Evolutionary conservation across 305 asterid species (phyloP).

Genomic region (Fraxinus xanthoxyloides): DNA sequence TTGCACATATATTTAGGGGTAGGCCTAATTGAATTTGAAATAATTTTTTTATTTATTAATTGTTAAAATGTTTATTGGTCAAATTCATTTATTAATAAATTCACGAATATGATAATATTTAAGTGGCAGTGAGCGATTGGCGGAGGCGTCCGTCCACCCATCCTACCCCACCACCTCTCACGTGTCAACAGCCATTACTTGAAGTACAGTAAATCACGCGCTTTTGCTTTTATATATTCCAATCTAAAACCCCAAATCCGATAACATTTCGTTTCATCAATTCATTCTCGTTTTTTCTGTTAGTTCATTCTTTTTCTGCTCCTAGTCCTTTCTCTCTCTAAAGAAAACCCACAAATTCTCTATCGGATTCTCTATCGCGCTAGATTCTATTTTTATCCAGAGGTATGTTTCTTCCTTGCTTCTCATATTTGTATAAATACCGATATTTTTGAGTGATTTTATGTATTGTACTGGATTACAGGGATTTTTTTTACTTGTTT

Average conservation of each 20-base stretch:
- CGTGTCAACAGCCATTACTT: not conserved
- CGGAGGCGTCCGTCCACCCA: not conserved
- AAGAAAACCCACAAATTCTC: not conserved
- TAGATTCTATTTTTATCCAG: slow-evolving; percentile 6
- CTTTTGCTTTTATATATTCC: not conserved
- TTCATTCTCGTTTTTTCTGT: not conserved
- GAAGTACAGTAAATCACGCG: not conserved
- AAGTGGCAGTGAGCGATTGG: not conserved
- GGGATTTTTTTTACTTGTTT: not conserved
- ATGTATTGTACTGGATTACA: not conserved
- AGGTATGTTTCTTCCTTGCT: slow-evolving; percentile 12
- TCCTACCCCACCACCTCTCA: not conserved
- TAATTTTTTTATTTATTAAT: too few species aligned
- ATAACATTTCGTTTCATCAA: not conserved
- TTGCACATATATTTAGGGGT: not conserved
- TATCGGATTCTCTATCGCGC: not conserved
- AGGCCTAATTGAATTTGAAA: not conserved
- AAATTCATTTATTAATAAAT: not conserved
- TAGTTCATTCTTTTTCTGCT: not conserved
- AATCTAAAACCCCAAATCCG: not conserved
- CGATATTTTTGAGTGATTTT: not conserved
- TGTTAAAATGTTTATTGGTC: not conserved
- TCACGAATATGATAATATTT: not conserved
- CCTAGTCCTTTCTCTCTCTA: not conserved
- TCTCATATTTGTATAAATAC: not conserved